phyloP scores from a whole-genome alignment of 345 rosid species.

The Gossypium bickii region DNA sequence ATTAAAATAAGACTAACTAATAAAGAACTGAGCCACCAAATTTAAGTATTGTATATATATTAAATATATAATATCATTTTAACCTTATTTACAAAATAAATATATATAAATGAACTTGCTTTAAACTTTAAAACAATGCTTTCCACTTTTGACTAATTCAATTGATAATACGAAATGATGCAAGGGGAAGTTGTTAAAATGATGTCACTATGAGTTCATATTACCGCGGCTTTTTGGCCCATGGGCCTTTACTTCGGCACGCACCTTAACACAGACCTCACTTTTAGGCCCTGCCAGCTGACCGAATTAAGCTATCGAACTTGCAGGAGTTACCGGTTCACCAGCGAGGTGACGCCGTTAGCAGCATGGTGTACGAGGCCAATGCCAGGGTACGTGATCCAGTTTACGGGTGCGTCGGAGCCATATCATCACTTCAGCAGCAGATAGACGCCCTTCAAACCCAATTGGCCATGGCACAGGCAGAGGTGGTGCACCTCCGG shows the following conservation, averaged over 20 bases:
- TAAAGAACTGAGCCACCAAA: background rate
- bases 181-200: background rate
- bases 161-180: background rate
- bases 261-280: background rate
- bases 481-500: constrained; percentile 78
- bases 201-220: constrained; percentile 11
- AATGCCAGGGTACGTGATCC: constrained; percentile 95
- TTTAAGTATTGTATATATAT: background rate
- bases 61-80: background rate
- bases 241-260: background rate
- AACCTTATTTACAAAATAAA: background rate
- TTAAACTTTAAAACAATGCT: background rate
- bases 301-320: background rate
- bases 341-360: constrained; percentile 85
- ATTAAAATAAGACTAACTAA: background rate
- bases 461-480: constrained; percentile 84
- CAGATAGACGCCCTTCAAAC: constrained; percentile 79
- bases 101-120: background rate
- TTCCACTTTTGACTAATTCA: background rate
- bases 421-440: constrained; percentile 80
- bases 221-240: background rate
- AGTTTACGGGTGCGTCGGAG: constrained; percentile 90
- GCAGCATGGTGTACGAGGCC: constrained; percentile 91
- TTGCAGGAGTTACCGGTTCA: constrained; percentile 66
- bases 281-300: background rate